Percentiles rank a stretch among this genome's conserved stretches.
Conservation (phyloP, 495 filamentous ascomycete species). For the Trichoderma orchidacearum region DNA sequence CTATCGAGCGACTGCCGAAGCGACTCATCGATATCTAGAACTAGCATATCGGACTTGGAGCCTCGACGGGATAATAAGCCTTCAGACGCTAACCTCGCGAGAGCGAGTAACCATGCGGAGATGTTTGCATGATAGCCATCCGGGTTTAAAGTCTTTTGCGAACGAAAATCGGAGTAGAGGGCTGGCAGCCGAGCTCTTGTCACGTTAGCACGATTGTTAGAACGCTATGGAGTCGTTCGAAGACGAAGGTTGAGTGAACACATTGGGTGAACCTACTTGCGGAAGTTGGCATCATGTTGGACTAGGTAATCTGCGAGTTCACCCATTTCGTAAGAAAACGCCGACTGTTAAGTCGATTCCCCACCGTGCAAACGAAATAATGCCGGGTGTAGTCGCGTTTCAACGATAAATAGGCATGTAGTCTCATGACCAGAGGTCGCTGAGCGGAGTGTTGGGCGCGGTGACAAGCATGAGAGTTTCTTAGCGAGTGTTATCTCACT, state of each 20-base stretch:
- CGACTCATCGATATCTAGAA: constrained; percentile 52
- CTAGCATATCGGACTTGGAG: constrained; percentile 34
- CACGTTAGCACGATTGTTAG: neutral
- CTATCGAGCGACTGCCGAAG: constrained; percentile 59
- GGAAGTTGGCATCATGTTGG: constrained; percentile 28
- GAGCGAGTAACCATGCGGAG: constrained; percentile 65
- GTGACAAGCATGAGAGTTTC: neutral
- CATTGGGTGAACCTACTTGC: constrained; percentile 16
- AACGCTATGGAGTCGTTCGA: neutral
- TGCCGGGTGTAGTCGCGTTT: neutral
- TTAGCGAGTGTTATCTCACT: neutral
- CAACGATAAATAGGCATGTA: neutral
- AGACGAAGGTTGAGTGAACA: neutral
- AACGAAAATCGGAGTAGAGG: constrained; percentile 84
- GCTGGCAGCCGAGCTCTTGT: constrained; percentile 80
- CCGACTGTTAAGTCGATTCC: neutral
- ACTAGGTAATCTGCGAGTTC: constrained; percentile 32
- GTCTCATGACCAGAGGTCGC: neutral
- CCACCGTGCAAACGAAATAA: neutral
- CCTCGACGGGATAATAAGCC: constrained; percentile 43
- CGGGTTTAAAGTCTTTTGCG: constrained; percentile 69
- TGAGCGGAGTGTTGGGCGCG: neutral
- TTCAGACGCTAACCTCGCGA: constrained; percentile 50
- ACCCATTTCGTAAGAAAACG: constrained; percentile 10
- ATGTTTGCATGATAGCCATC: constrained; percentile 83